Evolutionary conservation across 768 basidiomycete species (phyloP), one percentile per base, ranked within the genome.

Genomic region (Lyophyllum shimeji): DNA sequence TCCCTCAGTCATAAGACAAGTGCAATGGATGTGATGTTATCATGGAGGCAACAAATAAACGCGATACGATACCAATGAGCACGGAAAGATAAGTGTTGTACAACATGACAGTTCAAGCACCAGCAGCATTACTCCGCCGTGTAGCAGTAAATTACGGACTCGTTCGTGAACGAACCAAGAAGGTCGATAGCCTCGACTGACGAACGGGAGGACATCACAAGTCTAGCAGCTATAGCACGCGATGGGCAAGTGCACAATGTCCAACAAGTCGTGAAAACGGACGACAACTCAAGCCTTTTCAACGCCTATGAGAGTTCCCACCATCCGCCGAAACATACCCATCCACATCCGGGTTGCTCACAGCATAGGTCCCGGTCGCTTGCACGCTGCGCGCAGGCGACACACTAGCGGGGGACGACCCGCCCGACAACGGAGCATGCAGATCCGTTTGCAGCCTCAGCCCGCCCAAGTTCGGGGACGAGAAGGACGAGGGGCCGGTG

Each of bases 401-500:
- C 55, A 34, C 42, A 29, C 50, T 52, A 3, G 44, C 27, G 1
- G 56, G 56, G n/a, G 56, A 57, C 25, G 56, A 57, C 23, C 45
- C 50, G 21, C 44, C 33, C 25, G 56, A 57, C 40, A 43, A 39
- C 15, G 55, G 46, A 6, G 15, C 45, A 24, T 23, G 31, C 24
- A 43, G 2, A 15, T 53, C 46, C 11, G 52, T 42, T 34, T 63
- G 55, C 18, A 59, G 42, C 27, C 57, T 56, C 12, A 53, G n/a
- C 15, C 46, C 60, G 9, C n/a, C n/a, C n/a, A 63, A 45, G 43
- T 63, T 58, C n/a, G 62, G 62, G 12, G 60, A 60, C 7, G 62
- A 63, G 20, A 63, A 29, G 21, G 59, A 60, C 15, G 50, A 34
- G 3, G 46, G 54, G 11, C 54, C 47, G 4, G 57, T 50, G 23